phyloP scores from a whole-genome alignment of 169 alveolate genomes.

The Plasmodium falciparum region DNA sequence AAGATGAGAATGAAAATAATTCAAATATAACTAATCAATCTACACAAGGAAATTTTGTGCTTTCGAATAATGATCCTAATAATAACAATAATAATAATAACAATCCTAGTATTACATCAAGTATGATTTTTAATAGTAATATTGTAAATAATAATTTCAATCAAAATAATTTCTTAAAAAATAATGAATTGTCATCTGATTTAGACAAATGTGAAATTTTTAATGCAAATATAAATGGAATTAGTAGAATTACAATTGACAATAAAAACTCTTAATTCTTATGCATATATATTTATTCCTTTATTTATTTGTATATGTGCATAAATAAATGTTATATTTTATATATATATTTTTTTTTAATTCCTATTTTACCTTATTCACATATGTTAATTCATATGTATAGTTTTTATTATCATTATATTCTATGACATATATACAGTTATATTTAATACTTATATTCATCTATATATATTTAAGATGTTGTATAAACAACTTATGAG shows the following conservation, averaged over 20 bases:
- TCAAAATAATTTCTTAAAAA: slow-evolving; percentile 14
- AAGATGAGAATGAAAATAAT: slow-evolving; percentile 55
- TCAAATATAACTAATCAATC: slow-evolving; percentile 35
- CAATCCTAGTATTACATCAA: background rate
- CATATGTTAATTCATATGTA: background rate
- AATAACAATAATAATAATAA: background rate
- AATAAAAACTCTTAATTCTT: slow-evolving; percentile 24
- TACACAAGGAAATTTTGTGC: slow-evolving; percentile 25
- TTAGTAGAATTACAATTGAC: slow-evolving; percentile 64
- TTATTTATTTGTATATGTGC: background rate
- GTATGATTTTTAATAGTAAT: background rate
- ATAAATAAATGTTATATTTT: no score
- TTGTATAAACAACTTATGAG: no score
- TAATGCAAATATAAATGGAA: slow-evolving; percentile 73
- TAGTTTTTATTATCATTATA: background rate
- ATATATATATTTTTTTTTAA: no score
- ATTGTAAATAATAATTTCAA: background rate
- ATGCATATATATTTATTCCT: background rate
- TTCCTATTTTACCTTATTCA: background rate
- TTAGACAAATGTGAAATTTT: slow-evolving; percentile 63
- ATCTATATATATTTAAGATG: no score
- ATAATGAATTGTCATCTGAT: slow-evolving; percentile 30
- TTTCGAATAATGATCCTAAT: slow-evolving; percentile 4
- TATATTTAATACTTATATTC: background rate
- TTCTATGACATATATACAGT: background rate